A percentile compares a stretch with the other conserved stretches of the same genome.
These are phyloP conservation scores for Podospora sp. DNA, from an alignment of 495 filamentous ascomycete species.

Conservation along the genomic window DNA sequence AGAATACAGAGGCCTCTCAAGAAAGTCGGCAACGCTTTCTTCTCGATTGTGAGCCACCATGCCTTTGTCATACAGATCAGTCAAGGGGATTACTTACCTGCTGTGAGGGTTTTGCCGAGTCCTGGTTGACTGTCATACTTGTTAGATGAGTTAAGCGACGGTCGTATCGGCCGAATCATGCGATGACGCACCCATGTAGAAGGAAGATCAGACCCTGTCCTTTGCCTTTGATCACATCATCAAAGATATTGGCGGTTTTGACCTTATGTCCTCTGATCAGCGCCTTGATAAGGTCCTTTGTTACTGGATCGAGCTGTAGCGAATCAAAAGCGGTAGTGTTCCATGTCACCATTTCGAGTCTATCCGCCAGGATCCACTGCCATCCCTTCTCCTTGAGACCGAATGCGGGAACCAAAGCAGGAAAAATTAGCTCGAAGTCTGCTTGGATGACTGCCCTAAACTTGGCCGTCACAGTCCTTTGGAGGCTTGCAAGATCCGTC, in stretches of 20 bases:
- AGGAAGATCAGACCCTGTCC: slow-evolving; percentile 16
- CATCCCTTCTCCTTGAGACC: slow-evolving; percentile 10
- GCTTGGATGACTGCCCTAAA: neutral
- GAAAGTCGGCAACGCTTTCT: slow-evolving; percentile 1
- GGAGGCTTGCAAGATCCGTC: no score
- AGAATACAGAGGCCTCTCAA: neutral
- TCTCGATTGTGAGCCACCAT: no score
- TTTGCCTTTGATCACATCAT: slow-evolving; percentile 15
- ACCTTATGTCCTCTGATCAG: slow-evolving; percentile 11
- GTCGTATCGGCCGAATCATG: no score
- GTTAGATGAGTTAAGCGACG: no score
- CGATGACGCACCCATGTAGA: slow-evolving; percentile 11
- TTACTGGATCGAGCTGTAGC: slow-evolving; percentile 1
- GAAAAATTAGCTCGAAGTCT: slow-evolving; percentile 4
- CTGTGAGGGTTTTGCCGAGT: slow-evolving; percentile 18
- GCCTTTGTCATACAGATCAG: no score
- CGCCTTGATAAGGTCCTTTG: neutral
- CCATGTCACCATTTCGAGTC: neutral
- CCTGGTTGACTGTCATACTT: slow-evolving; percentile 2
- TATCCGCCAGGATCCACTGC: slow-evolving; percentile 6
- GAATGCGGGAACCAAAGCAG: slow-evolving; percentile 4
- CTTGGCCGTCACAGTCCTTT: no score
- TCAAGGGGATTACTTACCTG: neutral
- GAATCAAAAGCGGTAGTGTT: neutral
- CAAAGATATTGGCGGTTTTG: no score